A percentile compares a stretch with the other conserved stretches of the same genome.
Evolutionary conservation across 129 eudicot species (phyloP).

Genomic region (Ambrosia trifida): DNA sequence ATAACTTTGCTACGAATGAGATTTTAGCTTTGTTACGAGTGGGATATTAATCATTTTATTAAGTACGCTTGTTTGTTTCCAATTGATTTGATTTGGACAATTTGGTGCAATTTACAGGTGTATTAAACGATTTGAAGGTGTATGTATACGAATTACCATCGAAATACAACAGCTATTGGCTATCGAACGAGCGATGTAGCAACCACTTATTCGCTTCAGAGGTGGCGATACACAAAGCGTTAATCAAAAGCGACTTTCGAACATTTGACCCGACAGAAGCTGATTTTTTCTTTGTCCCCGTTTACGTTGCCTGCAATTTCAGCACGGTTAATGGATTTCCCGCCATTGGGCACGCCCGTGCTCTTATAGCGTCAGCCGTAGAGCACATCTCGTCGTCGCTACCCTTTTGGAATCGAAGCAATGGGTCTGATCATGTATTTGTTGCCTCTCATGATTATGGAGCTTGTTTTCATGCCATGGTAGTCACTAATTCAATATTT

Average conservation of each 20-base stretch:
- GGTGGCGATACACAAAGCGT: slow-evolving; percentile 75
- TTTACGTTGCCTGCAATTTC: slow-evolving; percentile 91
- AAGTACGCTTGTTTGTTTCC: too few species aligned
- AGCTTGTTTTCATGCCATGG: slow-evolving; percentile 95
- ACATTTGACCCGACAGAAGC: slow-evolving; percentile 76
- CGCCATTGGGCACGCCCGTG: slow-evolving; percentile 81
- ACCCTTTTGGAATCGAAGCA: slow-evolving; percentile 85
- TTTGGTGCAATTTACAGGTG: slow-evolving; percentile 20
- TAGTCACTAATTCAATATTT: slow-evolving; percentile 1
- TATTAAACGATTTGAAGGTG: slow-evolving; percentile 57
- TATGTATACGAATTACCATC: slow-evolving; percentile 73
- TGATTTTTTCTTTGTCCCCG: slow-evolving; percentile 91
- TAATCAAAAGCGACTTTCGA: slow-evolving; percentile 51
- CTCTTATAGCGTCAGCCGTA: slow-evolving; percentile 63
- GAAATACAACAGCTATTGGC: slow-evolving; percentile 72
- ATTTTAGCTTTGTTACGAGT: too few species aligned
- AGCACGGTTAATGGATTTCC: slow-evolving; percentile 92
- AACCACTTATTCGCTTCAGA: slow-evolving; percentile 84
- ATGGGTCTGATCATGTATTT: slow-evolving; percentile 82
- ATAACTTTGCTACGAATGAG: too few species aligned
- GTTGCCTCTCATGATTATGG: slow-evolving; percentile 97
- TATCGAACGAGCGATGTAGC: slow-evolving; percentile 54
- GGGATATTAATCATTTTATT: too few species aligned
- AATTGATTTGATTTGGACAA: not conserved
- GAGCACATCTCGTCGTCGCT: slow-evolving; percentile 48